Evolutionary conservation across 2,329 filamentous ascomycete genomes (phyloP).

Genomic region (Botrytis aclada): DNA sequence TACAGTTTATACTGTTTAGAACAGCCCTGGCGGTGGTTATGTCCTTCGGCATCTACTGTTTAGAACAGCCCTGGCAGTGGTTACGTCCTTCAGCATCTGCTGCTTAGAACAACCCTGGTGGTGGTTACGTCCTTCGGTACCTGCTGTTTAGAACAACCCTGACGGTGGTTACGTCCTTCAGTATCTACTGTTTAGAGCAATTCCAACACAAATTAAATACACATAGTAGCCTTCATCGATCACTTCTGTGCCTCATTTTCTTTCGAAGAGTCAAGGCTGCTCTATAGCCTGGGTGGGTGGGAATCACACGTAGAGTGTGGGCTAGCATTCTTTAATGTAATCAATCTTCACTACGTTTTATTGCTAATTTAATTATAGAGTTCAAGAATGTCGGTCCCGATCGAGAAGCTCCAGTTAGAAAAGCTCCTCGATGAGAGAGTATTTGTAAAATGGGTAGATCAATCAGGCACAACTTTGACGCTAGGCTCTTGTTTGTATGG

Average conservation of each 20-base stretch:
- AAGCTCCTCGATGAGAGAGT: neutral
- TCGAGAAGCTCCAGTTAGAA: neutral
- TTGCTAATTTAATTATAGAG: neutral
- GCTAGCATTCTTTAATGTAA: neutral
- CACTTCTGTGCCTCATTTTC: neutral
- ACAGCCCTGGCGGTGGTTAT: neutral
- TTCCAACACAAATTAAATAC: neutral
- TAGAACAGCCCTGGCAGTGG: neutral
- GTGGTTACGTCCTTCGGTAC: neutral
- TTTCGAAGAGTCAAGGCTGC: constrained; percentile 14
- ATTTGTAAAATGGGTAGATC: constrained; percentile 8
- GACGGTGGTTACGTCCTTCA: neutral
- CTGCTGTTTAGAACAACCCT: neutral
- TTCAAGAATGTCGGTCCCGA: neutral
- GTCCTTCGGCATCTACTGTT: neutral
- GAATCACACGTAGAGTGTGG: constrained; percentile 11
- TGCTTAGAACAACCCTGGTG: neutral
- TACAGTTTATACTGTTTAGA: neutral
- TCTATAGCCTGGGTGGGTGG: constrained; percentile 14
- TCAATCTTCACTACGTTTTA: constrained; percentile 1
- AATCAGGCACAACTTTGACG: neutral
- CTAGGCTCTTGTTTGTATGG: neutral
- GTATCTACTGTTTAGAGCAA: neutral
- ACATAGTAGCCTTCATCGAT: neutral
- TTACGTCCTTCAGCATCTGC: neutral